These are phyloP conservation scores for Fagopyrum esculentum DNA, from an alignment of 148 eudicot genomes.

Conservation along the genomic window DNA sequence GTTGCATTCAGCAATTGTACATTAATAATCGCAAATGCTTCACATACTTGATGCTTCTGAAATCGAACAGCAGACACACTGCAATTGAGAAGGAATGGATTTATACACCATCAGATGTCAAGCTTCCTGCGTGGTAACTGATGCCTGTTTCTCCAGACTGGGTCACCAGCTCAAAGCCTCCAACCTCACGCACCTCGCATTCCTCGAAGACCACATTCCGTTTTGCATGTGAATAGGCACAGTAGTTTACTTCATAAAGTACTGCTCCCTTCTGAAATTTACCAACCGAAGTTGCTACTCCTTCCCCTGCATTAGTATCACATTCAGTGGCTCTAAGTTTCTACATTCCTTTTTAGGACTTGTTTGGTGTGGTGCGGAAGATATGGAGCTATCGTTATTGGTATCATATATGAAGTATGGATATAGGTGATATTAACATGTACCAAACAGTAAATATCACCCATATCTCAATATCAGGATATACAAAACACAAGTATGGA, in stretches of 20 bases:
- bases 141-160: constrained; percentile 31
- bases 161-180: constrained; percentile 33
- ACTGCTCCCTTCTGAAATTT: constrained; percentile 27
- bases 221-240: constrained; percentile 36
- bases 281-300: constrained; percentile 39
- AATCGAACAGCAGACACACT: too few relatives aligned
- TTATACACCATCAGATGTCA: not conserved
- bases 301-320: constrained; percentile 42
- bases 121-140: constrained; percentile 13
- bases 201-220: constrained; percentile 29
- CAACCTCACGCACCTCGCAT: constrained; percentile 27
- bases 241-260: constrained; percentile 47
- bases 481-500: not conserved
- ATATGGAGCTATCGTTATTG: not conserved
- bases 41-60: too few relatives aligned
- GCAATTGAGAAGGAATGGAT: not conserved
- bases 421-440: too few relatives aligned
- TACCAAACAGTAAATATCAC: too few relatives aligned
- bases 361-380: too few relatives aligned
- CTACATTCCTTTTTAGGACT: not conserved
- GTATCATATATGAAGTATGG: not conserved
- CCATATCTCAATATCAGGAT: too few relatives aligned
- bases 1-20: too few relatives aligned
- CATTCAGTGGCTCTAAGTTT: not conserved
- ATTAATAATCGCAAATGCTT: too few relatives aligned